Conservation (phyloP, 805 yeast genomes). For the Kazachstania kunashirensis region DNA sequence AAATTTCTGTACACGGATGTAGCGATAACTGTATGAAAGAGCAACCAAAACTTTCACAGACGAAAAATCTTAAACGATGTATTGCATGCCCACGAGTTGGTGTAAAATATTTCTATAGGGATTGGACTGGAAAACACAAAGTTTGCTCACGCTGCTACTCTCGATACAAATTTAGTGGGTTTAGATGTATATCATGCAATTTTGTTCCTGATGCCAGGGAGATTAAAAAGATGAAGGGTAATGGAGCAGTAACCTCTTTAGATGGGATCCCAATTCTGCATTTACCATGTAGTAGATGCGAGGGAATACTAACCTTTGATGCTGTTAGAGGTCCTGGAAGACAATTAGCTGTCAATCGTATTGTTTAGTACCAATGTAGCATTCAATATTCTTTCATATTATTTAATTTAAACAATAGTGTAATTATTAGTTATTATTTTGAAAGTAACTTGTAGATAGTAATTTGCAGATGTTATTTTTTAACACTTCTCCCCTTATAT, state of each 20-base stretch:
- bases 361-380: not conserved
- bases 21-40: slow-evolving; percentile 13
- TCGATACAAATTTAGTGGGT: slow-evolving; percentile 19
- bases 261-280: slow-evolving; percentile 14
- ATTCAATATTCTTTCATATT: no score
- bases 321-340: slow-evolving; percentile 13
- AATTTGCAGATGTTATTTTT: no score
- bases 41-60: slow-evolving; percentile 11
- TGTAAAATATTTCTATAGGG: slow-evolving; percentile 17
- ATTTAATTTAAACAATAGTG: no score
- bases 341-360: not conserved
- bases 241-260: slow-evolving; percentile 10
- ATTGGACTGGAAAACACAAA: slow-evolving; percentile 20
- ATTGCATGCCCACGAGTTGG: slow-evolving; percentile 20
- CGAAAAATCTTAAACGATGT: slow-evolving; percentile 16
- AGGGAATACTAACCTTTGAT: slow-evolving; percentile 12
- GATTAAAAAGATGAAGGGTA: slow-evolving; percentile 11
- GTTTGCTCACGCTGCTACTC: slow-evolving; percentile 22
- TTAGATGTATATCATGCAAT: slow-evolving; percentile 17
- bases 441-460: no score
- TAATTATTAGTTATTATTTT: no score
- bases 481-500: no score
- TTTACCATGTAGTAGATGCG: slow-evolving; percentile 13
- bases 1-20: slow-evolving; percentile 14
- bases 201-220: slow-evolving; percentile 17